phyloP scores from a whole-genome alignment of 2,329 filamentous ascomycete genomes.

The Alternaria incomplexa region DNA sequence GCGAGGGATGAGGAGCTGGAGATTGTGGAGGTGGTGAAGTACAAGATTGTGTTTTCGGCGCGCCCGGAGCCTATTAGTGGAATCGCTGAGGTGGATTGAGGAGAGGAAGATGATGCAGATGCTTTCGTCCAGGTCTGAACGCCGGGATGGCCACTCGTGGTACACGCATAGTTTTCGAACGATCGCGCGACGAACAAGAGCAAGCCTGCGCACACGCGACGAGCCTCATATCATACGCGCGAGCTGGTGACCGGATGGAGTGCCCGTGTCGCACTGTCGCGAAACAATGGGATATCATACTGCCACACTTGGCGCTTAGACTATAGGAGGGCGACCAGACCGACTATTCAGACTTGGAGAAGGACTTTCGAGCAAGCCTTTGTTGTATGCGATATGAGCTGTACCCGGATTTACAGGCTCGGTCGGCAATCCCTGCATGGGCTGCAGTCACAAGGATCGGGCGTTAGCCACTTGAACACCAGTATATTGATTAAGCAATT shows the following conservation, averaged over 20 bases:
- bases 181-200: background rate
- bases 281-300: background rate
- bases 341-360: background rate
- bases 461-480: background rate
- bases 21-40: slow-evolving; percentile 84
- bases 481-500: slow-evolving; percentile 10
- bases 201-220: background rate
- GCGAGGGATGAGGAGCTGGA: slow-evolving; percentile 65
- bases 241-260: background rate
- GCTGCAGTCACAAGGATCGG: background rate
- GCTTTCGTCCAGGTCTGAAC: background rate
- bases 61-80: slow-evolving; percentile 79
- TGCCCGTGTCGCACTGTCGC: background rate
- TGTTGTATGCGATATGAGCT: background rate
- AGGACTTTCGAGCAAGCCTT: background rate
- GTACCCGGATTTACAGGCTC: slow-evolving; percentile 3
- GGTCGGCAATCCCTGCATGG: background rate
- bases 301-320: background rate
- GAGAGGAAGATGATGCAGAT: background rate
- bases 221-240: background rate
- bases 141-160: background rate
- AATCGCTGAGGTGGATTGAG: slow-evolving; percentile 20
- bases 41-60: slow-evolving; percentile 83
- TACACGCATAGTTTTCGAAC: background rate
- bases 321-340: background rate